Base-by-base conservation (phyloP, 768 basidiomycete genomes). In the Kwoniella heveanensis region DNA sequence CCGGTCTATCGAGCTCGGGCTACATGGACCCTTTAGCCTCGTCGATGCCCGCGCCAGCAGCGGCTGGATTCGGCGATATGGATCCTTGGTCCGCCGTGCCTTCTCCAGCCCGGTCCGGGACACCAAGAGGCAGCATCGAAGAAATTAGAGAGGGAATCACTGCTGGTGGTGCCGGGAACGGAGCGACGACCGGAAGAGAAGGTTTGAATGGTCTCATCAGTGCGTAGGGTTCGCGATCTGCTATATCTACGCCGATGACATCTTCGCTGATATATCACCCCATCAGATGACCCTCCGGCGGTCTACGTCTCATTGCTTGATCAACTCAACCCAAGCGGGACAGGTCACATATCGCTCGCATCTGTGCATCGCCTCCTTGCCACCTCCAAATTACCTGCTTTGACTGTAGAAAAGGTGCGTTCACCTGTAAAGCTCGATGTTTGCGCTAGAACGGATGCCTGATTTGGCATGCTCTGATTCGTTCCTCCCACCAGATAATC, bases 281-380 rank as follows among this genome's bases (percentile, higher is more conserved):
- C 86, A 62, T 88, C 90, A 79, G 90, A 90, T 47, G 88, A 87
- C 24, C 87, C 92, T 13, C 92, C 92, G 25, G 80, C 86, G 19
- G 83, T 88, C 53, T 96, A 96, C 80, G 84, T 86, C 64, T 83
- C 83, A 50, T 86, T 92, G 12, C 90, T 90, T 72, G 83, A 85
- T 32, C 83, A 87, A 7, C 87, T 91, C 27, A 90, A 92, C 79
- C 83, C 86, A n/a, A 83, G 72, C 29, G 85, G 85, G 65, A 82
- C 85, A 13, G 91, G 90, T 50, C 90, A 92, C 73, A 86, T 87
- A 1, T 92, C 92, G 19, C 86, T 96, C 37, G 90, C 88, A 69
- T 85, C 90, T 0, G 82, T 95, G 44, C 90, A 91, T 51, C 85
- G 92, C 46, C 86, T 93, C 30, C 82, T 96, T 27, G 82, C 85